phyloP scores from a whole-genome alignment of 352 stramenopile species.

The Pythium volutum region DNA sequence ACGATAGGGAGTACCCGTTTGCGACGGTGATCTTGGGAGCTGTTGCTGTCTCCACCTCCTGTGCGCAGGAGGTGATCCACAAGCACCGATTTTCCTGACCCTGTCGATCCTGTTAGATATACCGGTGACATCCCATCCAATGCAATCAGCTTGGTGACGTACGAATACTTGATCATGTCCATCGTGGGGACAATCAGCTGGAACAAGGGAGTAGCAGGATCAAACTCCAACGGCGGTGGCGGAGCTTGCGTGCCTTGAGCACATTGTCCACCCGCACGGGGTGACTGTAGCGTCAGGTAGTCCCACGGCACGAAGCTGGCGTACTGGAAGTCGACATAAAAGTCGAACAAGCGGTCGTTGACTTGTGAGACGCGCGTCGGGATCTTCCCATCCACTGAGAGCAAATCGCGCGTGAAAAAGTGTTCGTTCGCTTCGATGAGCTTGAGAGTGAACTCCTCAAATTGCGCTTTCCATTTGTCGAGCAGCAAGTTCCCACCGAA shows the following conservation, averaged over 20 bases:
- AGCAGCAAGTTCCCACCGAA: constrained; percentile 64
- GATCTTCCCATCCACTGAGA: constrained; percentile 54
- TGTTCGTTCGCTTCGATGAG: constrained; percentile 44
- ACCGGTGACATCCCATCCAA: constrained; percentile 66
- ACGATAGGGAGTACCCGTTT: constrained; percentile 37
- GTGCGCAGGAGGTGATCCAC: constrained; percentile 61
- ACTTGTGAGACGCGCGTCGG: constrained; percentile 43
- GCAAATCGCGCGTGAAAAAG: constrained; percentile 46
- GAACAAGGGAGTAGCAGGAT: constrained; percentile 32
- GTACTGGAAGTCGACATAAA: constrained; percentile 62
- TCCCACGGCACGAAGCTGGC: constrained; percentile 65
- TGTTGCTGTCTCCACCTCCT: constrained; percentile 21
- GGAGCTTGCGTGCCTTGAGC: not conserved
- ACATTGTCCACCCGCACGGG: not conserved
- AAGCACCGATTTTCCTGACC: constrained; percentile 86
- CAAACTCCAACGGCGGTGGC: constrained; percentile 19
- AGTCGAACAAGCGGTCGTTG: constrained; percentile 60
- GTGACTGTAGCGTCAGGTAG: constrained; percentile 6
- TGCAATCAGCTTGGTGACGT: constrained; percentile 48
- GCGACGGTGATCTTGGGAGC: constrained; percentile 2
- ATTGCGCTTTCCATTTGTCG: constrained; percentile 27
- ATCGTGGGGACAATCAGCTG: constrained; percentile 64
- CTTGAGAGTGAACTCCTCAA: constrained; percentile 52
- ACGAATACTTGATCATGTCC: constrained; percentile 64
- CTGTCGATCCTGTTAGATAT: constrained; percentile 87